Conservation (phyloP, 306 rosid species). For the peach (Prunus persica) region Prunus_persica_NCBIv2 NC_034009.1:47040501-47041000, state of each 20-base stretch:
- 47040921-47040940: constrained; percentile 57
- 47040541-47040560: not conserved
- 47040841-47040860: constrained; percentile 75
- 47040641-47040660: not conserved
- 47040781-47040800: constrained; percentile 67
- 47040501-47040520: not conserved
- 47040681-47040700: not conserved
- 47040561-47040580: not conserved
- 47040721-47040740: constrained; percentile 9
- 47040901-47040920: constrained; percentile 72
- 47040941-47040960: constrained; percentile 57
- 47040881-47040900: constrained; percentile 83
- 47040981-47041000: constrained; percentile 73
- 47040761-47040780: constrained; percentile 60
- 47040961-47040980: constrained; percentile 59
- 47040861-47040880: constrained; percentile 75
- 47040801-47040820: constrained; percentile 64
- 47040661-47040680: not conserved
- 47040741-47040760: constrained; percentile 24
- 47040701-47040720: not conserved
- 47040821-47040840: constrained; percentile 69
- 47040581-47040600: not conserved
- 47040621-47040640: not conserved
- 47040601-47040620: not conserved
- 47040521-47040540: not conserved